Percentiles rank a stretch among this genome's conserved stretches.
Conservation (phyloP, 108 stramenopile genomes). For the Discostella pseudostelligera region DNA sequence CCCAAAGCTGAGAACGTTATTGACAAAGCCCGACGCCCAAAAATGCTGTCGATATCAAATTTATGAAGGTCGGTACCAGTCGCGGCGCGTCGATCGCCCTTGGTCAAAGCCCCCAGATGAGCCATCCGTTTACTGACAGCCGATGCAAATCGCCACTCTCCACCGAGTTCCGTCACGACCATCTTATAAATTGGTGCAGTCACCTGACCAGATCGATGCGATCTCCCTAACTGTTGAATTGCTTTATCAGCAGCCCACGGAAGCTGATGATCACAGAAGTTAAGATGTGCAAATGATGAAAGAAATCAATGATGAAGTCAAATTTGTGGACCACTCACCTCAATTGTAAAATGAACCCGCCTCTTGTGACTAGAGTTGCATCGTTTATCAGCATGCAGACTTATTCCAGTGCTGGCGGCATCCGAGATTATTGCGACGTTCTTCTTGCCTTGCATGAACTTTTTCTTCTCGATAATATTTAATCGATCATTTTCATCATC, state of each 20-base stretch:
- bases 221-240: constrained; percentile 83
- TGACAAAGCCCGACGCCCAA: constrained; percentile 44
- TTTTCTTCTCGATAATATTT: constrained; percentile 66
- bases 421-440: constrained; percentile 83
- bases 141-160: constrained; percentile 77
- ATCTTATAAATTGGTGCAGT: constrained; percentile 69
- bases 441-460: constrained; percentile 76
- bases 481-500: constrained; percentile 52
- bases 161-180: constrained; percentile 68
- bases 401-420: constrained; percentile 80
- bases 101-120: constrained; percentile 76
- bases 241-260: constrained; percentile 90
- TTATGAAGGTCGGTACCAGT: constrained; percentile 48
- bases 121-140: constrained; percentile 80
- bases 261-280: constrained; percentile 39
- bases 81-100: constrained; percentile 75
- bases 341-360: constrained; percentile 83
- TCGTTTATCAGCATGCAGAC: constrained; percentile 52
- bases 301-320: background rate
- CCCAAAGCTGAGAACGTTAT: constrained; percentile 29
- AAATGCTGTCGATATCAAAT: constrained; percentile 55
- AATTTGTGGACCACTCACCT: background rate
- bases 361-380: constrained; percentile 44
- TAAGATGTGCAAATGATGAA: background rate
- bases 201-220: constrained; percentile 74